A percentile compares a stretch with the other conserved stretches of the same genome.
phyloP scores from a whole-genome alignment of 345 rosid genomes.

The Capsella bursapastoris region DNA sequence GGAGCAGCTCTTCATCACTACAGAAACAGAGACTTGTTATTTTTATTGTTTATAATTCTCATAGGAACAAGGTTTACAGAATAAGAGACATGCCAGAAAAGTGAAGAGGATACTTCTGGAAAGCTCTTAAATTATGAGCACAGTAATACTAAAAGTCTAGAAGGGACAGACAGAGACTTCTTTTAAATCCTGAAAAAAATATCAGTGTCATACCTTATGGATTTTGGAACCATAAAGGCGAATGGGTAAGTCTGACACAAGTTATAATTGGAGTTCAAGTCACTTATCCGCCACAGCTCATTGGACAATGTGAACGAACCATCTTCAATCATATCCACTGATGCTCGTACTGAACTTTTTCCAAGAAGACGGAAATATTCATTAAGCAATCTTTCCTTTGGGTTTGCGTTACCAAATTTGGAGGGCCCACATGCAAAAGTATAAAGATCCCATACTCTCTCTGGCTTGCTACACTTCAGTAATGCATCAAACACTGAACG shows the following conservation, averaged over 20 bases:
- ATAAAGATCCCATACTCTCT: conserved; percentile 82
- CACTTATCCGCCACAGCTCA: conserved; percentile 87
- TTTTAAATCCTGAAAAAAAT: not conserved
- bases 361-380: conserved; percentile 97
- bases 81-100: conserved; percentile 9
- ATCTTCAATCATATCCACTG: conserved; percentile 75
- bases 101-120: not conserved
- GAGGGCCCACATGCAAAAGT: conserved; percentile 83
- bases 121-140: not conserved
- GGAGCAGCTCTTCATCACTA: conserved; percentile 86
- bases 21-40: conserved; percentile 39
- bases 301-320: conserved; percentile 72
- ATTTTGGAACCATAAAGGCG: conserved; percentile 86
- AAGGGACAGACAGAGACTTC: not conserved
- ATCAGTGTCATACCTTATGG: conserved; percentile 59
- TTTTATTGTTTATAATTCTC: conserved; percentile 13
- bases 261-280: conserved; percentile 68
- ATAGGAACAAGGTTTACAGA: conserved; percentile 1
- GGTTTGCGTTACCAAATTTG: conserved; percentile 68
- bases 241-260: conserved; percentile 89
- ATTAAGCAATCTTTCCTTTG: conserved; percentile 82
- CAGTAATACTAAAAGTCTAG: not conserved
- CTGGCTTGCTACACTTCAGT: conserved; percentile 67
- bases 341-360: conserved; percentile 58
- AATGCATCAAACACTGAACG: conserved; percentile 72